Conservation (phyloP, 2,329 filamentous ascomycete genomes). For the Cladosporium sp. region DNA sequence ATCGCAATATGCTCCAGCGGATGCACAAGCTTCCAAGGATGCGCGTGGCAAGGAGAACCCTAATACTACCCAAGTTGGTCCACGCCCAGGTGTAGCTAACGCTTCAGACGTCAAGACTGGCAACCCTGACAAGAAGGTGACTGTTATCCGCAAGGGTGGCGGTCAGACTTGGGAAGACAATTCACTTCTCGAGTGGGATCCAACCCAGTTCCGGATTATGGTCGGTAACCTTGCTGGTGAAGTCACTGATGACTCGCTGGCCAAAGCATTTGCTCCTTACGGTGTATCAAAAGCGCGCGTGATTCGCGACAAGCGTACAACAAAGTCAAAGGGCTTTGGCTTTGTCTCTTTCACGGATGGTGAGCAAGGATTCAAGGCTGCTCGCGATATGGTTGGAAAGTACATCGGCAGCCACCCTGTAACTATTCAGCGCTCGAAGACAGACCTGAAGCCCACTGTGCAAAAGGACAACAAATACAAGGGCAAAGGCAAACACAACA, state of each 20-base stretch:
- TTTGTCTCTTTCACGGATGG: conserved; percentile 95
- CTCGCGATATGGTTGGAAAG: conserved; percentile 97
- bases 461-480: conserved; percentile 47
- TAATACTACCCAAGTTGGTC: conserved; percentile 3
- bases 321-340: conserved; percentile 92
- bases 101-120: conserved; percentile 20
- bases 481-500: conserved; percentile 46
- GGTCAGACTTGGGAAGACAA: conserved; percentile 91
- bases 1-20: conserved; percentile 40
- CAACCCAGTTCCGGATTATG: conserved; percentile 87
- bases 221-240: conserved; percentile 96
- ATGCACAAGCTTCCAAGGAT: not conserved
- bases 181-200: conserved; percentile 90
- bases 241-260: conserved; percentile 89
- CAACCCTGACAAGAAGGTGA: conserved; percentile 56
- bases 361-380: conserved; percentile 93
- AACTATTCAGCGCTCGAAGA: conserved; percentile 75
- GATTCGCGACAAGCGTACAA: conserved; percentile 90
- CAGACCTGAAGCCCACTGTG: conserved; percentile 78
- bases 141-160: conserved; percentile 81
- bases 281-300: conserved; percentile 91
- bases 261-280: conserved; percentile 91
- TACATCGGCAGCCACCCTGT: conserved; percentile 96
- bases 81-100: not conserved
- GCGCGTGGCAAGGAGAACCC: conserved; percentile 10